Base-by-base conservation (phyloP, 768 basidiomycete species). In the Mycena rebaudengoi region DNA sequence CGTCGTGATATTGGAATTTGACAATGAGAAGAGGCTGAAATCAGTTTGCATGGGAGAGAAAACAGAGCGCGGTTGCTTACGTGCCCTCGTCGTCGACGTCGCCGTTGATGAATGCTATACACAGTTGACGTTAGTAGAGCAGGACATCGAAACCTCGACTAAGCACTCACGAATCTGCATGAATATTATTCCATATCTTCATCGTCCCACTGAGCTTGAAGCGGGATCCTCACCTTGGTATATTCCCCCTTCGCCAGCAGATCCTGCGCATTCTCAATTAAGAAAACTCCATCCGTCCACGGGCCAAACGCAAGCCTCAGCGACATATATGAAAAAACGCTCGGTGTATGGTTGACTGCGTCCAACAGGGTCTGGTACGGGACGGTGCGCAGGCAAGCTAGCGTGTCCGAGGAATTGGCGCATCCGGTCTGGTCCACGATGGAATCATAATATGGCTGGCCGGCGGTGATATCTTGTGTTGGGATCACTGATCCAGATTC, bases 51-150 rank as follows among this genome's bases (percentile, higher is more conserved):
- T 16, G 44, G 5, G 5, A n/a, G 21, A 16, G 7, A 23, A 23
- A 23, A 23, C 5, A 7, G 7, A 23, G 44, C 4, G 13, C 21
- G 23, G 7, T n/a, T 5, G 25, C 41, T 43, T 30, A 55, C 53
- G 53, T 55, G 20, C 53, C 53, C 13, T 55, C 53, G 41, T 55
- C 53, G 28, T 55, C 40, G 53, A 16, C 29, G 14, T 28, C 29
- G 18, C 53, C 53, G 8, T 18, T 21, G 11, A 55, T 30, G 12
- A 55, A 21, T 53, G 26, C 30, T 13, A 21, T n/a, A n/a, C n/a
- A 7, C 29, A 35, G 25, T 45, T 8, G 40, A 20, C 21, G 21
- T 41, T 18, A 41, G 6, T n/a, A 41, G 21, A 45, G 16, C 16
- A n/a, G 5, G 7, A 21, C 44, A 23, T 8, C 11, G 7, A 45